phyloP scores from a whole-genome alignment of 768 basidiomycete genomes.

The Tricholoma furcatifolium region DNA sequence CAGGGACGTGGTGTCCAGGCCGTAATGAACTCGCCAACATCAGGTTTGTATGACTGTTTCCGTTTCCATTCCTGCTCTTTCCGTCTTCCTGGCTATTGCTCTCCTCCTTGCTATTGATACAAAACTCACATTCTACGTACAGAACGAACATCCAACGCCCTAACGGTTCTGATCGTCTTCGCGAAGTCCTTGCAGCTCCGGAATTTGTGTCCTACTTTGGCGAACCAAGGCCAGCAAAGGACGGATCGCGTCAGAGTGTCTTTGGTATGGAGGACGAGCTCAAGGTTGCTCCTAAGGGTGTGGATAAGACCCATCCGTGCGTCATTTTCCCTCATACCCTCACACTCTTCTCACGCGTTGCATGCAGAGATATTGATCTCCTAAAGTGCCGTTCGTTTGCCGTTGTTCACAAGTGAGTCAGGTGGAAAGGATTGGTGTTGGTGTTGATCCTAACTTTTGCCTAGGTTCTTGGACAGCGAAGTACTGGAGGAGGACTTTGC shows the following conservation, averaged over 20 bases:
- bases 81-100: neutral
- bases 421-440: conserved; percentile 19
- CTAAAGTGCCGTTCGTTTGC: conserved; percentile 80
- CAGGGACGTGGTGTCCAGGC: conserved; percentile 76
- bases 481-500: conserved; percentile 69
- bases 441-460: neutral
- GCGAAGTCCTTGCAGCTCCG: conserved; percentile 61
- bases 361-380: conserved; percentile 81
- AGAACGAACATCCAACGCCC: conserved; percentile 65
- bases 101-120: neutral
- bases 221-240: conserved; percentile 54
- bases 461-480: conserved; percentile 58
- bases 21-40: conserved; percentile 79
- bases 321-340: conserved; percentile 11
- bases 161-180: conserved; percentile 51
- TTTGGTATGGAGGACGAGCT: conserved; percentile 88
- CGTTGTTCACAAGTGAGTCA: conserved; percentile 59
- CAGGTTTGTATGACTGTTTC: conserved; percentile 39
- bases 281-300: conserved; percentile 89
- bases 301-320: conserved; percentile 79
- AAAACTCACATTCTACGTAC: neutral
- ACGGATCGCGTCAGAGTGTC: conserved; percentile 68
- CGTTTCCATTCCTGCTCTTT: neutral
- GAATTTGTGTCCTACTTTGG: conserved; percentile 82
- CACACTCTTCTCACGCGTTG: neutral